Conservation (phyloP, 257 asterid genomes). For the Petunia secreta region DNA sequence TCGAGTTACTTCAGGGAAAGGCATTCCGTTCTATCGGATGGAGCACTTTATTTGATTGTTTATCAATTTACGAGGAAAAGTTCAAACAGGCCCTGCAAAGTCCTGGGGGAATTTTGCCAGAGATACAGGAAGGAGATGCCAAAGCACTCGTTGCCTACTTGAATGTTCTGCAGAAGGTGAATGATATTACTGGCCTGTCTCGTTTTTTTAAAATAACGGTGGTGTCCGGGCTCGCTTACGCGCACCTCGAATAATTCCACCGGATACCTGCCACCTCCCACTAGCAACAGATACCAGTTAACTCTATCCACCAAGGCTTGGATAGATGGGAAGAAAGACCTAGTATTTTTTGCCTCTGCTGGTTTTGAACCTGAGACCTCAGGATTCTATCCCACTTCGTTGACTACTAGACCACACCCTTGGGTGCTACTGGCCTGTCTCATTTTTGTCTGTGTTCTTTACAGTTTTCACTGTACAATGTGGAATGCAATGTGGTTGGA, state of each 20-base stretch:
- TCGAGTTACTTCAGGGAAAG: slow-evolving; percentile 92
- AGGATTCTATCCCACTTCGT: no score
- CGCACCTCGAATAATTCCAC: no score
- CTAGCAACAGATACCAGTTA: no score
- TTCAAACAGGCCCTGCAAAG: slow-evolving; percentile 81
- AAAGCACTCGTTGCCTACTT: slow-evolving; percentile 93
- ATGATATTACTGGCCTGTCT: not conserved
- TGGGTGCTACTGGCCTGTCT: not conserved
- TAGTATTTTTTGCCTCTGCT: no score
- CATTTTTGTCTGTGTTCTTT: not conserved
- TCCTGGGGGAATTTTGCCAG: slow-evolving; percentile 78
- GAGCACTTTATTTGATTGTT: slow-evolving; percentile 85
- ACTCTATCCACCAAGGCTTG: no score
- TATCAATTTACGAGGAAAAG: slow-evolving; percentile 86
- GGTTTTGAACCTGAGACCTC: no score
- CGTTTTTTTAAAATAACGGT: not conserved
- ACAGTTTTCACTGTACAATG: not conserved
- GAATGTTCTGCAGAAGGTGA: slow-evolving; percentile 84
- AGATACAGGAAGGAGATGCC: slow-evolving; percentile 97
- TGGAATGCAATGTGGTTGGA: not conserved
- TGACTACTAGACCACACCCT: no score
- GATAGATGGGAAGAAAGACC: no score
- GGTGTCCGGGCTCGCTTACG: no score
- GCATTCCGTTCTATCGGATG: slow-evolving; percentile 86
- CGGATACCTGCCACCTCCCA: no score